phyloP scores from a whole-genome alignment of 1,284 basidiomycete genomes.

The Pseudozyma tsukubaensis region DNA sequence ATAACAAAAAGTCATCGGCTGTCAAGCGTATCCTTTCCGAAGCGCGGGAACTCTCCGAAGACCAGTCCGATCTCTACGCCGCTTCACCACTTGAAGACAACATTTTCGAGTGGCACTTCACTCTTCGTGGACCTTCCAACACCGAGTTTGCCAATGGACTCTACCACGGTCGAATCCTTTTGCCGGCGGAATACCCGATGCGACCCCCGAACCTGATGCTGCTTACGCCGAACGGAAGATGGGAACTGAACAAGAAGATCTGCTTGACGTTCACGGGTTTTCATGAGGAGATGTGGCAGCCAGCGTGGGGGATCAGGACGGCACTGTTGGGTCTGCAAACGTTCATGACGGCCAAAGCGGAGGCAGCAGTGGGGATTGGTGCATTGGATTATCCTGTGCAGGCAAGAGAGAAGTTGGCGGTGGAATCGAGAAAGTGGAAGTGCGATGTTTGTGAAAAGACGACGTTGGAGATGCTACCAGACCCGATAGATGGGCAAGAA shows the following conservation, averaged over 20 bases:
- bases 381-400: constrained; percentile 90
- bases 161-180: constrained; percentile 89
- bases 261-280: constrained; percentile 67
- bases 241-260: constrained; percentile 93
- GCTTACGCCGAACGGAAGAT: constrained; percentile 93
- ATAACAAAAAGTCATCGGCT: constrained; percentile 75
- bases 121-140: constrained; percentile 81
- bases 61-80: constrained; percentile 82
- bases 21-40: constrained; percentile 97
- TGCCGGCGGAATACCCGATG: constrained; percentile 94
- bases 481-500: constrained; percentile 15
- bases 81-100: constrained; percentile 80
- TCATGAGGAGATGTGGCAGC: constrained; percentile 86
- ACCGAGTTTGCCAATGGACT: constrained; percentile 68
- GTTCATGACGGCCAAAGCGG: constrained; percentile 63
- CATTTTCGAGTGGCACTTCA: constrained; percentile 90
- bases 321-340: constrained; percentile 73
- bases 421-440: constrained; percentile 41
- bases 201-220: constrained; percentile 92
- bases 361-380: constrained; percentile 88
- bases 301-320: constrained; percentile 95
- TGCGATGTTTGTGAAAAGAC: constrained; percentile 40
- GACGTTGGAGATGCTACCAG: constrained; percentile 46
- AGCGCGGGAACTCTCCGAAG: constrained; percentile 84
- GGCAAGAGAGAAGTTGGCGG: constrained; percentile 77